Conservation (phyloP, 73 alveolate genomes). For the Paramecium sexaurelia region DNA sequence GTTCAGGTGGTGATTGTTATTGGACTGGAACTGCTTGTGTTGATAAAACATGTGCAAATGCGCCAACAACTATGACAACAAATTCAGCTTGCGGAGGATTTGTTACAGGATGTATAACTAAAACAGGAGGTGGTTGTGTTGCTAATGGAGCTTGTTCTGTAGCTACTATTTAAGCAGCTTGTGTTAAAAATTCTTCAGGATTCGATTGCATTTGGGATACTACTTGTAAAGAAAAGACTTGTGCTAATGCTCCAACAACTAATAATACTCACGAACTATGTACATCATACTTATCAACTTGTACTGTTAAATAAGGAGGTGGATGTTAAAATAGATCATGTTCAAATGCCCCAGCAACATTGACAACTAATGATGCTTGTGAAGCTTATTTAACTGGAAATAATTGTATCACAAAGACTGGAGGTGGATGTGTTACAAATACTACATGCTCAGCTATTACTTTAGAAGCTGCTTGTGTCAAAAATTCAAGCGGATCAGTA, state of each 20-base stretch:
- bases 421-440: not conserved
- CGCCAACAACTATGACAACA: not conserved
- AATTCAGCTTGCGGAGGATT: not conserved
- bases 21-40: constrained; percentile 1
- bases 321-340: not conserved
- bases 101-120: not conserved
- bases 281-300: not conserved
- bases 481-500: not conserved
- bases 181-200: not conserved
- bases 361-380: not conserved
- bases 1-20: not conserved
- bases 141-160: not conserved
- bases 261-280: not conserved
- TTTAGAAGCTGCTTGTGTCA: not conserved
- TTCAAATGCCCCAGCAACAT: not conserved
- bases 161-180: not conserved
- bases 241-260: not conserved
- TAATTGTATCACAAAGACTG: not conserved
- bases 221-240: not conserved
- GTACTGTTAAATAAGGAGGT: not conserved
- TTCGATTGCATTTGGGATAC: not conserved
- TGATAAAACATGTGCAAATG: not conserved
- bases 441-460: not conserved
- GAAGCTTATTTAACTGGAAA: not conserved
- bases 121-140: not conserved